Percentiles rank a stretch among this genome's conserved stretches.
These are phyloP conservation scores for Salix brachista DNA, from an alignment of 345 rosid genomes.

Conservation along the genomic window DNA sequence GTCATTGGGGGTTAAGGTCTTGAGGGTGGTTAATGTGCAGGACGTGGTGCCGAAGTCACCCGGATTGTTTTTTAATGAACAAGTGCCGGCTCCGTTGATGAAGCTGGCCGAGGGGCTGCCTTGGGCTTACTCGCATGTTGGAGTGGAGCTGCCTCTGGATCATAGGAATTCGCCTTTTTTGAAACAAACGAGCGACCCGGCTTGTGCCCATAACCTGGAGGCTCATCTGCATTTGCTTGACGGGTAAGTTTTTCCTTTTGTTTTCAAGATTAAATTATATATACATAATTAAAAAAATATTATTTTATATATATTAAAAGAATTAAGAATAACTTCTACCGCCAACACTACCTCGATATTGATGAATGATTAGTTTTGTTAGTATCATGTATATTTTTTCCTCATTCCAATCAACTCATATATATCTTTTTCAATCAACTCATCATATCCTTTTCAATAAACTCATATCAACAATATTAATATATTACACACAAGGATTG, in stretches of 20 bases:
- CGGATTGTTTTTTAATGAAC: conserved; percentile 67
- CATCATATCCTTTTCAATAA: not conserved
- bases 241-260: conserved; percentile 46
- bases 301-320: no score
- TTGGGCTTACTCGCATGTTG: conserved; percentile 79
- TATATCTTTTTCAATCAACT: not conserved
- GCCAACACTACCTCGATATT: no score
- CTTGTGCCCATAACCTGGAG: conserved; percentile 67
- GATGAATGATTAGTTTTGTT: no score
- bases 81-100: conserved; percentile 36
- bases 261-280: not conserved
- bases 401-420: not conserved
- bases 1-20: conserved; percentile 54
- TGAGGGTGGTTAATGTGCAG: conserved; percentile 68
- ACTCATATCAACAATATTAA: not conserved
- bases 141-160: conserved; percentile 63
- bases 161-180: conserved; percentile 69
- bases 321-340: no score
- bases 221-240: conserved; percentile 76
- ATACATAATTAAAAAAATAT: no score
- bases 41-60: conserved; percentile 72
- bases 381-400: not conserved
- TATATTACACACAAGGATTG: not conserved
- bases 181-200: conserved; percentile 44
- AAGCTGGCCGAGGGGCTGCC: conserved; percentile 55